Base-by-base conservation (phyloP, 768 basidiomycete genomes). In the Boletus speciosus region DNA sequence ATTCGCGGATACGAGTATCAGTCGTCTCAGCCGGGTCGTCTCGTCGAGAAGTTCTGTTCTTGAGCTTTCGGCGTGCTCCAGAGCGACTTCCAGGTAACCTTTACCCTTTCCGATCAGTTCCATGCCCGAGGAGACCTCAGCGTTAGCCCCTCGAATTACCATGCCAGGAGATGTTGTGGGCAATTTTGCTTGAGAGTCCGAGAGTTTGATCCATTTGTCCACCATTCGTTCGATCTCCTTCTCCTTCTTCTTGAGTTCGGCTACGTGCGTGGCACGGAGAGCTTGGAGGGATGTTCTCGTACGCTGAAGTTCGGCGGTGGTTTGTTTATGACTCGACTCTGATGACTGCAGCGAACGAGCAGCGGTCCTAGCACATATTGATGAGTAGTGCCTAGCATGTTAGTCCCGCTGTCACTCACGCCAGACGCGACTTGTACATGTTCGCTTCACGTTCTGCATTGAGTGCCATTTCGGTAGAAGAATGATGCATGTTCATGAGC, bases 391-490 rank as follows among this genome's bases (percentile, higher is more conserved):
- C 8, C 21, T 19, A n/a, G 29, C n/a, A 12, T 21, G 21, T 5
- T 23, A 5, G 54, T 4, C 27, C 47, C 39, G 19, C 15, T n/a
- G 34, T 29, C 23, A 81, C 88, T 57, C 66, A 93, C 91, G 75
- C 75, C 44, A 86, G 72, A 52, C 84, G 82, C 19, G 88, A 83
- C 65, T 90, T 90, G 66, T 85, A 80, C 38, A 85, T 63, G 64
- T 84, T 86, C 64, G 77, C 78, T 66, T 93, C 90, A n/a, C 86
- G 80, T 68, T 93, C 92, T 34, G 90, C 88, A 43, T 78, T 84
- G 14, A 83, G 85, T 1, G 82, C 79, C 25, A 73, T 79, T 44
- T 90, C 90, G 5, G 72, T 75, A 12, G 82, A 79, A 10, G 75
- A 66, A 16, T 75, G 74, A 64, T 91, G 78, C 79, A 91, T 83